A percentile compares a stretch with the other conserved stretches of the same genome.
phyloP scores from a whole-genome alignment of 768 basidiomycete genomes.

The Russula earlei region DNA sequence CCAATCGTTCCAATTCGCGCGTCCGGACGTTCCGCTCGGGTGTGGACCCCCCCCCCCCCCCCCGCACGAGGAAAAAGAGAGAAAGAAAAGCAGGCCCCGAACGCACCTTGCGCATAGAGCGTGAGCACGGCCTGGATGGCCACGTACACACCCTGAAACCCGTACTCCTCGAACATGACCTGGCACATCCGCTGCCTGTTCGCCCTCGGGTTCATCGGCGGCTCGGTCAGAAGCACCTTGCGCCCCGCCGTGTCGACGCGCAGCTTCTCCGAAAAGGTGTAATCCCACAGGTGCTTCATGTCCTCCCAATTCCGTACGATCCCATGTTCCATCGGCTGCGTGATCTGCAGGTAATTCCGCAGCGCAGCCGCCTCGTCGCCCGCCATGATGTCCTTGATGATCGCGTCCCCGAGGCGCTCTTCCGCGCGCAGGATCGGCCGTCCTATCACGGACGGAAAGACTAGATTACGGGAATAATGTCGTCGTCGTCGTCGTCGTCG shows the following conservation, averaged over 20 bases:
- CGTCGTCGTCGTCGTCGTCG: too few relatives aligned
- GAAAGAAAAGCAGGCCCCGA: too few relatives aligned
- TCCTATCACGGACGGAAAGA: conserved; percentile 95
- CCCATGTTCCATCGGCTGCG: conserved; percentile 98
- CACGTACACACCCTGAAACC: conserved; percentile 90
- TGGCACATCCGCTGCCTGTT: conserved; percentile 93
- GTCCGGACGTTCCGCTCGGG: too few relatives aligned
- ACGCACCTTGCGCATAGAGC: conserved; percentile 94
- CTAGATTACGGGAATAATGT: conserved; percentile 31
- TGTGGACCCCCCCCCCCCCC: too few relatives aligned
- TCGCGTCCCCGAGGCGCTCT: conserved; percentile 76
- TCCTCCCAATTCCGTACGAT: conserved; percentile 99
- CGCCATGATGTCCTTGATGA: conserved; percentile 97
- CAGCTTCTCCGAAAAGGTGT: conserved; percentile 95
- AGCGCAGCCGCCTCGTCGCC: conserved; percentile 94
- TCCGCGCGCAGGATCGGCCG: conserved; percentile 96
- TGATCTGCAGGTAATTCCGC: conserved; percentile 91
- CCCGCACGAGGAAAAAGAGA: background rate
- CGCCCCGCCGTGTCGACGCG: conserved; percentile 75
- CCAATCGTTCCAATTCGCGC: too few relatives aligned
- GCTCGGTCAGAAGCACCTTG: conserved; percentile 93
- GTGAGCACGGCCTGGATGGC: conserved; percentile 99
- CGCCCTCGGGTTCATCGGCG: conserved; percentile 95
- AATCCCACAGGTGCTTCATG: conserved; percentile 97
- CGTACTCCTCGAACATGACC: conserved; percentile 99